Percentiles rank a stretch among this genome's conserved stretches.
phyloP scores from a whole-genome alignment of 331 rosid genomes.

The Malus hybrid region DNA sequence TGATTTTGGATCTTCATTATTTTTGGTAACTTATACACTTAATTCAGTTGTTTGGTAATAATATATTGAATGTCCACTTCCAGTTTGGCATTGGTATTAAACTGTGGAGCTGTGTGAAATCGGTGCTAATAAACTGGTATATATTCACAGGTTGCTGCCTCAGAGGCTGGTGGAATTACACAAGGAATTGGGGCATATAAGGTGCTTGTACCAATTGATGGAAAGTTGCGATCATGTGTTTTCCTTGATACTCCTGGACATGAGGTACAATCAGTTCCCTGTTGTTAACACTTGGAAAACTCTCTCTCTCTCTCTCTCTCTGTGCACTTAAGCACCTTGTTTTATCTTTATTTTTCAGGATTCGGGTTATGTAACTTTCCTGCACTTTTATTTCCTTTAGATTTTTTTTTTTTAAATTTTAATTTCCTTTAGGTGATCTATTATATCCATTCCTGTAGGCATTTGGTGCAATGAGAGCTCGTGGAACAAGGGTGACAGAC shows the following conservation, averaged over 20 bases:
- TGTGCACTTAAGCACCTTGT: not conserved
- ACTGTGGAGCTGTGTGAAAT: slow-evolving; percentile 9
- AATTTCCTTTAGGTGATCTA: slow-evolving; percentile 21
- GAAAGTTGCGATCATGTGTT: slow-evolving; percentile 75
- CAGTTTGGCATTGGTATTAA: slow-evolving; percentile 1
- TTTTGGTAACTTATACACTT: not conserved
- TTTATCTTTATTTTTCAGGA: slow-evolving; percentile 7
- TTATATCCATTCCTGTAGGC: slow-evolving; percentile 55
- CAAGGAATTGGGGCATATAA: slow-evolving; percentile 97
- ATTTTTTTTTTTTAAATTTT: not conserved
- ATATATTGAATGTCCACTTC: not conserved
- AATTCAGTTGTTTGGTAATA: not conserved
- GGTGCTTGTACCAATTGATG: slow-evolving; percentile 82
- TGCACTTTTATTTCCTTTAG: slow-evolving; percentile 13
- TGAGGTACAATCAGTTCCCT: slow-evolving; percentile 50
- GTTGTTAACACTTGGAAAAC: not conserved
- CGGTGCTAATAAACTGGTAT: slow-evolving; percentile 12
- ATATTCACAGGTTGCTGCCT: slow-evolving; percentile 79
- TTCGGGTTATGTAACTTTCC: slow-evolving; percentile 2
- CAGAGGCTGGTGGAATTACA: slow-evolving; percentile 99
- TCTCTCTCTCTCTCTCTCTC: not conserved
- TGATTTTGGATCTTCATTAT: not conserved
- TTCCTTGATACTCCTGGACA: slow-evolving; percentile 98
- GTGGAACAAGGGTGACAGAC: slow-evolving; percentile 98
- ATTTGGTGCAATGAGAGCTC: slow-evolving; percentile 99